Evolutionary conservation across 2,329 filamentous ascomycete species (phyloP).

Genomic region (Alternaria alternata): DNA sequence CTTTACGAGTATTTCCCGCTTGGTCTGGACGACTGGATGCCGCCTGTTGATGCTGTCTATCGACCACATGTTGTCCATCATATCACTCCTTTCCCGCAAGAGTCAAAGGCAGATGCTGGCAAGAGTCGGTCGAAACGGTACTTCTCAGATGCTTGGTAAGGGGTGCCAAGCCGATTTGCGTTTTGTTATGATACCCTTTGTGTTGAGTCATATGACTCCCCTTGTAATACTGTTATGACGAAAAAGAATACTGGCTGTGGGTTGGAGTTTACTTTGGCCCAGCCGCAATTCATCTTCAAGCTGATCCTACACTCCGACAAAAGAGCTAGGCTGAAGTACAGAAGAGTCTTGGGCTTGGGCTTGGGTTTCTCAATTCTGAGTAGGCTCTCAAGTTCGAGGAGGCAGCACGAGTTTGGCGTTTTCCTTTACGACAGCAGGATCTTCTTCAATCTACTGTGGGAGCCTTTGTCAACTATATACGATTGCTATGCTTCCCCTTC

Average conservation of each 20-base stretch:
- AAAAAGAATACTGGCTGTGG: background rate
- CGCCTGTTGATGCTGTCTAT: conserved; percentile 88
- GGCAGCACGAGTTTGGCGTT: conserved; percentile 1
- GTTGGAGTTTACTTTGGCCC: background rate
- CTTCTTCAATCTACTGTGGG: conserved; percentile 3
- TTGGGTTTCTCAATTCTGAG: background rate
- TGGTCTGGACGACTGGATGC: conserved; percentile 91
- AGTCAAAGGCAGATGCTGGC: conserved; percentile 55
- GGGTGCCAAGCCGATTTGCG: background rate
- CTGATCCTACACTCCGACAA: background rate
- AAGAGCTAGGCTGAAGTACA: background rate
- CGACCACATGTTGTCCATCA: conserved; percentile 94
- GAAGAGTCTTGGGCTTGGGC: conserved; percentile 1
- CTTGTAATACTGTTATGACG: conserved; percentile 7
- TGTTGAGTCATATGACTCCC: conserved; percentile 4
- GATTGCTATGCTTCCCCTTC: background rate
- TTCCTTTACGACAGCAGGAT: conserved; percentile 29
- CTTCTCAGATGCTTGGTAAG: conserved; percentile 53
- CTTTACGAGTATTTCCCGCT: conserved; percentile 96
- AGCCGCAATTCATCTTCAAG: background rate
- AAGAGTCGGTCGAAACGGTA: conserved; percentile 59
- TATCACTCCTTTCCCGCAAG: conserved; percentile 62
- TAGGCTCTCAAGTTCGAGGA: background rate
- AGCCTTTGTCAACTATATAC: conserved; percentile 9
- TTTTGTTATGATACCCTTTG: conserved; percentile 14